Percentiles rank a stretch among this genome's conserved stretches.
These are phyloP conservation scores for Ceratobasidium sp. DNA, from an alignment of 1,284 basidiomycete genomes.

Conservation along the genomic window DNA sequence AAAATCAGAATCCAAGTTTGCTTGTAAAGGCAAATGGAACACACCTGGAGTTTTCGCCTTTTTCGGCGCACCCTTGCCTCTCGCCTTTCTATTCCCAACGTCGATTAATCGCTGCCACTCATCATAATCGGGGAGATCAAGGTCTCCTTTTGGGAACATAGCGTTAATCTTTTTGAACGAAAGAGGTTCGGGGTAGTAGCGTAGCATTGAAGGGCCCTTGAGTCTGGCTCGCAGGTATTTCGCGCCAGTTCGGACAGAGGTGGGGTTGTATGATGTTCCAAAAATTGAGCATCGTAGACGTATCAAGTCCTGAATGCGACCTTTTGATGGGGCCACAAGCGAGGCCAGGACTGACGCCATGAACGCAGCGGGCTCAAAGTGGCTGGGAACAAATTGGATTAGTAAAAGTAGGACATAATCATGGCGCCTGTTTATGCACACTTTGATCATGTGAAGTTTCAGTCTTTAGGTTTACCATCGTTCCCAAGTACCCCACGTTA, in stretches of 20 bases:
- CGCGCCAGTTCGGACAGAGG: slow-evolving; percentile 75
- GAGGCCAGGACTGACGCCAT: slow-evolving; percentile 29
- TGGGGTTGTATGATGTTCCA: slow-evolving; percentile 84
- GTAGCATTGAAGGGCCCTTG: slow-evolving; percentile 76
- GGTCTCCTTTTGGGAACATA: slow-evolving; percentile 52
- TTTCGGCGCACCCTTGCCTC: slow-evolving; percentile 81
- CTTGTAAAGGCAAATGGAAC: slow-evolving; percentile 43
- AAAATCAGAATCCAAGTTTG: slow-evolving; percentile 31
- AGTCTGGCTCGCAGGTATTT: slow-evolving; percentile 82
- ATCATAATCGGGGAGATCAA: slow-evolving; percentile 65
- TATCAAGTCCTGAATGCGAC: slow-evolving; percentile 59
- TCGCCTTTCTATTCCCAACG: slow-evolving; percentile 66
- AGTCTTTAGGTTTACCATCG: too few species aligned
- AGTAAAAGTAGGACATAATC: neutral
- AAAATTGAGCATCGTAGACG: slow-evolving; percentile 75
- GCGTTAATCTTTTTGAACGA: slow-evolving; percentile 60
- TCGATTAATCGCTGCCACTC: slow-evolving; percentile 72
- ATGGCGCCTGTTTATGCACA: neutral
- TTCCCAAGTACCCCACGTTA: too few species aligned
- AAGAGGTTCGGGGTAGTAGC: slow-evolving; percentile 71
- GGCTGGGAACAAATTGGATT: neutral
- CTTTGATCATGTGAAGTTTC: neutral
- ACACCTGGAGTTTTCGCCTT: slow-evolving; percentile 73
- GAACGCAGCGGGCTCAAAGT: neutral
- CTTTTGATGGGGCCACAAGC: slow-evolving; percentile 32